Base-by-base conservation (phyloP, 2,329 filamentous ascomycete genomes). In the Fusarium globosum region DNA sequence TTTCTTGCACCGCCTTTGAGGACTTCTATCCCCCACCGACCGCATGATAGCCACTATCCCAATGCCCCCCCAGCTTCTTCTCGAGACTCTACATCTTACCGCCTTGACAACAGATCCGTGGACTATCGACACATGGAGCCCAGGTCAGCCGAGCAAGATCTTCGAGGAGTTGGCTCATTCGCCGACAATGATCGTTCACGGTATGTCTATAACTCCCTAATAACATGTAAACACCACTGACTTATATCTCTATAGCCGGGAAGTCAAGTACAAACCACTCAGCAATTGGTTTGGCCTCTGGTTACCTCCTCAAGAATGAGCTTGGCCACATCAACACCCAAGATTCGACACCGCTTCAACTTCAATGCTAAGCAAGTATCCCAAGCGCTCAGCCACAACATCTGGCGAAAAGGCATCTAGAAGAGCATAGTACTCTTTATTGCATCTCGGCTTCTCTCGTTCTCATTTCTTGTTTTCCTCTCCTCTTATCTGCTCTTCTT, bases 221-320 rank as follows among this genome's bases (percentile, higher is more conserved):
- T 16, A 20, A 3, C 5, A 38, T 11, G 21, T 5, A 13, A 28
- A 28, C 13, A 3, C 21, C 5, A 67, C 55, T 75, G 39, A 75
- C 58, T 28, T 58, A n/a, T 41, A 28, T 21, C 16, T 43, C 6
- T 33, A 18, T 28, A 76, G 77, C 14, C 68, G 69, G 41, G 71
- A 69, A 61, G 71, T 78, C 60, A 76, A 78, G 65, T 78, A 78
- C 35, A 78, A 77, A 62, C 77, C 77, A 10, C 75, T 78, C 36
- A 72, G 74, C 49, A 78, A 77, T 46, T 78, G 77, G 77, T 78
- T 77, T 39, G 75, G 75, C 53, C 67, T 78, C 56, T 78, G 77
- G 76, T 46, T 78, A 30, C 77, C 77, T 30, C 72, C 72, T 65
- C 68, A 76, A 21, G 65, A 65, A 36, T 67, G 51, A 72, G 23